A percentile compares a stretch with the other conserved stretches of the same genome.
phyloP scores from a whole-genome alignment of 164 flowering plant species.

The Magnolia officinalis region DNA sequence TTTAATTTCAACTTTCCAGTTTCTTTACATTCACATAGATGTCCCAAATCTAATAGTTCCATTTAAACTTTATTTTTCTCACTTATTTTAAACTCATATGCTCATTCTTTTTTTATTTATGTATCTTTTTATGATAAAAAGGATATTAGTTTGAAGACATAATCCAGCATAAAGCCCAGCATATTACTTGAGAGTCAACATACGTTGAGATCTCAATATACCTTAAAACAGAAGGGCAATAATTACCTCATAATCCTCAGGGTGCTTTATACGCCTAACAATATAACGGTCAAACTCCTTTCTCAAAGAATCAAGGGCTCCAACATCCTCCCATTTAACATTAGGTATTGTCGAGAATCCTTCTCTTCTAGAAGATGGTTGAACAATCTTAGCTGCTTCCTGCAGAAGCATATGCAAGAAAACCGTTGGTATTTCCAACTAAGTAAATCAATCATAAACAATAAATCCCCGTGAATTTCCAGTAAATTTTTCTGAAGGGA shows the following conservation, averaged over 20 bases:
- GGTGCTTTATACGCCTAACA: slow-evolving; percentile 59
- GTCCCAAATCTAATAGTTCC: not conserved
- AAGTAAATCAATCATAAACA: slow-evolving; percentile 4
- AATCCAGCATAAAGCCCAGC: too few species aligned
- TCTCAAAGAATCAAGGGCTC: slow-evolving; percentile 71
- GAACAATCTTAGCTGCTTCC: slow-evolving; percentile 79
- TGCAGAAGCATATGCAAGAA: slow-evolving; percentile 24
- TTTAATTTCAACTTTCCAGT: not conserved
- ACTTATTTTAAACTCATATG: not conserved
- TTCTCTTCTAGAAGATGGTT: slow-evolving; percentile 86
- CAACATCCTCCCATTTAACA: slow-evolving; percentile 95
- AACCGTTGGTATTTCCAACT: not conserved
- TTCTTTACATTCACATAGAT: not conserved
- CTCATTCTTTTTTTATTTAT: too few species aligned
- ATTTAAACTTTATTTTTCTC: not conserved
- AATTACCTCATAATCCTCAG: slow-evolving; percentile 63
- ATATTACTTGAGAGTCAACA: not conserved
- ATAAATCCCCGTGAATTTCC: not conserved
- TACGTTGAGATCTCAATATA: not conserved
- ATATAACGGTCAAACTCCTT: slow-evolving; percentile 63
- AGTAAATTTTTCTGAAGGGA: not conserved
- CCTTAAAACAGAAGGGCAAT: not conserved
- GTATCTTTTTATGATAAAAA: too few species aligned
- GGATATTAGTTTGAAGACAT: too few species aligned
- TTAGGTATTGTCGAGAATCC: slow-evolving; percentile 84